phyloP scores from a whole-genome alignment of 2,329 filamentous ascomycete species.

The Mycosphaerelloides madeirae region DNA sequence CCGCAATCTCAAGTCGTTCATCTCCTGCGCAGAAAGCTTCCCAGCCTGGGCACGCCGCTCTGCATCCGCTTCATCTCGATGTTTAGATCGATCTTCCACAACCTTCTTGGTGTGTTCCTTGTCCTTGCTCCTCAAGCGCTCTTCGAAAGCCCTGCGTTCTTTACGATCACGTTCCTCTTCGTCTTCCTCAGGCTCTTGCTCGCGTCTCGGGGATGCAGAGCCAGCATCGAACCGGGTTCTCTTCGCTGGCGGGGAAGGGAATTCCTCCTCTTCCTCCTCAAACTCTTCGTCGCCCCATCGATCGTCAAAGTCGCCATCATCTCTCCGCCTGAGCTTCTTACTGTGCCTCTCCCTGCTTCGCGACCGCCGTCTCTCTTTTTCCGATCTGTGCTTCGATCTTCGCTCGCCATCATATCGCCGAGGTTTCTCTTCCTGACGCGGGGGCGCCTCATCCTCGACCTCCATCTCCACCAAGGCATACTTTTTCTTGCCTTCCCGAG shows the following conservation, averaged over 20 bases:
- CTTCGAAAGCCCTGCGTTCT: constrained; percentile 77
- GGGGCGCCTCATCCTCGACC: constrained; percentile 38
- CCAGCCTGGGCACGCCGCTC: constrained; percentile 60
- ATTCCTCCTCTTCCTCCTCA: constrained; percentile 49
- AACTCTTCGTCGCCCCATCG: constrained; percentile 76
- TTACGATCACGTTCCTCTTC: constrained; percentile 58
- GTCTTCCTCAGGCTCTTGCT: constrained; percentile 27
- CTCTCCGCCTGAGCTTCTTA: constrained; percentile 50
- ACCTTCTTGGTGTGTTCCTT: constrained; percentile 65
- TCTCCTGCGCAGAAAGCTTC: constrained; percentile 62
- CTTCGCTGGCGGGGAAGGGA: constrained; percentile 66
- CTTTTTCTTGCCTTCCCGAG: constrained; percentile 41
- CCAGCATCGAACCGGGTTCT: constrained; percentile 63
- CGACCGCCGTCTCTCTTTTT: constrained; percentile 33
- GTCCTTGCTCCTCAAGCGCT: constrained; percentile 67
- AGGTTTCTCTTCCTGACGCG: constrained; percentile 15
- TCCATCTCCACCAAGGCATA: constrained; percentile 54
- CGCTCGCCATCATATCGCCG: constrained; percentile 25
- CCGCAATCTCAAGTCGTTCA: constrained; percentile 74
- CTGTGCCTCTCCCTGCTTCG: constrained; percentile 37
- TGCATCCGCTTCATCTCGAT: constrained; percentile 42
- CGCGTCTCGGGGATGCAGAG: constrained; percentile 28
- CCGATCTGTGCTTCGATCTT: constrained; percentile 36
- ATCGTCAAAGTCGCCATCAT: constrained; percentile 62
- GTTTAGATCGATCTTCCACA: constrained; percentile 53